phyloP scores from a whole-genome alignment of 2,329 filamentous ascomycete species.

The Rutstroemia sp. region DNA sequence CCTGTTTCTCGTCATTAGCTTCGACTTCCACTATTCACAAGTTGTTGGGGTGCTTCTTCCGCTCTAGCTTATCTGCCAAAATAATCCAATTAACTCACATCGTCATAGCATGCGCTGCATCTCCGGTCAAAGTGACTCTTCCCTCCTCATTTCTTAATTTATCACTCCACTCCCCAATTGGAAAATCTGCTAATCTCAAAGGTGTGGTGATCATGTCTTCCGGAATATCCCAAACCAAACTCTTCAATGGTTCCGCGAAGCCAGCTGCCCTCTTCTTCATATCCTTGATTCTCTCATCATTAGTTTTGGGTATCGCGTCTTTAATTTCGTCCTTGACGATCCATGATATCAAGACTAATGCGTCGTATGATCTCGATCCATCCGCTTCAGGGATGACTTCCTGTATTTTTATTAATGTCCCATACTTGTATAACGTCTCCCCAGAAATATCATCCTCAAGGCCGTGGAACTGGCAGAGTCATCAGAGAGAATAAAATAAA shows the following conservation, averaged over 20 bases:
- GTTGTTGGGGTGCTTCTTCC: too few relatives aligned
- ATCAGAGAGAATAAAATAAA: neutral
- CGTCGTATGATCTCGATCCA: slow-evolving; percentile 33
- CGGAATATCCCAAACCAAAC: slow-evolving; percentile 37
- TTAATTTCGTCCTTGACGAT: slow-evolving; percentile 26
- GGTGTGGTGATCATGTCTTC: slow-evolving; percentile 30
- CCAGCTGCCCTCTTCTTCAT: slow-evolving; percentile 32
- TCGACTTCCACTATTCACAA: neutral
- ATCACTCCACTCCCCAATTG: slow-evolving; percentile 16
- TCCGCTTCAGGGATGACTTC: slow-evolving; percentile 33
- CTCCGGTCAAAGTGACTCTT: slow-evolving; percentile 27
- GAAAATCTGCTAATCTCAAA: slow-evolving; percentile 29
- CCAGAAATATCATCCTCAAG: too few relatives aligned
- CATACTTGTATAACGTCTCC: neutral
- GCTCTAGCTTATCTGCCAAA: neutral
- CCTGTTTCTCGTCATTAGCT: neutral
- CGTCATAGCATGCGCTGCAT: slow-evolving; percentile 32
- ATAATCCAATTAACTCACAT: slow-evolving; percentile 12
- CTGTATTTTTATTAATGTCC: slow-evolving; percentile 12
- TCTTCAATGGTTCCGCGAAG: slow-evolving; percentile 37
- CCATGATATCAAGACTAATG: slow-evolving; percentile 43
- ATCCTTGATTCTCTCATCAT: slow-evolving; percentile 31
- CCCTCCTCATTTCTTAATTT: slow-evolving; percentile 27
- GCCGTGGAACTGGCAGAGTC: too few relatives aligned
- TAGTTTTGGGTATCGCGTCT: slow-evolving; percentile 29